Evolutionary conservation across 2,329 filamentous ascomycete genomes (phyloP).

Genomic region (Celoporthe dispersa): DNA sequence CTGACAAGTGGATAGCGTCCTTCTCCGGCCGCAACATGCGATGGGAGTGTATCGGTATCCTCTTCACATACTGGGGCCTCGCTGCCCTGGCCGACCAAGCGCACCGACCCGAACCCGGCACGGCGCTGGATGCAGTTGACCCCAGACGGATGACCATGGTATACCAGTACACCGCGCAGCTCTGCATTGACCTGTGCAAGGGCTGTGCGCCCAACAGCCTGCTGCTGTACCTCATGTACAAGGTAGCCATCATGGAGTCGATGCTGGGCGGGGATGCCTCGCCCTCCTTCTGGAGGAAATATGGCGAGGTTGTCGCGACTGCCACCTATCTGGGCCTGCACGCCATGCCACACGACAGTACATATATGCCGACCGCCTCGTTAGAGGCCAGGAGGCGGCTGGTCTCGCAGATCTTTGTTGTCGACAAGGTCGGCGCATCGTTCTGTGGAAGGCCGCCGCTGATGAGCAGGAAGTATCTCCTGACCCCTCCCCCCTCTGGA

Average conservation of each 20-base stretch:
- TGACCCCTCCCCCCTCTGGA: slow-evolving; percentile 59
- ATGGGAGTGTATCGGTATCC: slow-evolving; percentile 49
- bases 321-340: slow-evolving; percentile 44
- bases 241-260: slow-evolving; percentile 43
- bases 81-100: slow-evolving; percentile 17
- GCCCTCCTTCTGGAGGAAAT: slow-evolving; percentile 41
- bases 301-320: slow-evolving; percentile 42
- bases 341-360: slow-evolving; percentile 32
- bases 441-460: slow-evolving; percentile 61
- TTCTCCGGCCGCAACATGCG: slow-evolving; percentile 45
- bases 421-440: slow-evolving; percentile 55
- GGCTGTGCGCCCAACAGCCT: slow-evolving; percentile 42
- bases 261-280: slow-evolving; percentile 46
- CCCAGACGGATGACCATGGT: slow-evolving; percentile 29
- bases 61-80: slow-evolving; percentile 38
- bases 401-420: slow-evolving; percentile 43
- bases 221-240: slow-evolving; percentile 43
- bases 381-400: slow-evolving; percentile 43
- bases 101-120: slow-evolving; percentile 1
- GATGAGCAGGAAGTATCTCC: slow-evolving; percentile 56
- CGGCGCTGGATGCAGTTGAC: not conserved
- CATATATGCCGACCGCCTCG: slow-evolving; percentile 40
- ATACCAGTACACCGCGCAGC: slow-evolving; percentile 37
- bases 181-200: slow-evolving; percentile 38
- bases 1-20: slow-evolving; percentile 44